Evolutionary conservation across 2,329 filamentous ascomycete species (phyloP).

Genomic region (Ilyonectria mors-panacis): DNA sequence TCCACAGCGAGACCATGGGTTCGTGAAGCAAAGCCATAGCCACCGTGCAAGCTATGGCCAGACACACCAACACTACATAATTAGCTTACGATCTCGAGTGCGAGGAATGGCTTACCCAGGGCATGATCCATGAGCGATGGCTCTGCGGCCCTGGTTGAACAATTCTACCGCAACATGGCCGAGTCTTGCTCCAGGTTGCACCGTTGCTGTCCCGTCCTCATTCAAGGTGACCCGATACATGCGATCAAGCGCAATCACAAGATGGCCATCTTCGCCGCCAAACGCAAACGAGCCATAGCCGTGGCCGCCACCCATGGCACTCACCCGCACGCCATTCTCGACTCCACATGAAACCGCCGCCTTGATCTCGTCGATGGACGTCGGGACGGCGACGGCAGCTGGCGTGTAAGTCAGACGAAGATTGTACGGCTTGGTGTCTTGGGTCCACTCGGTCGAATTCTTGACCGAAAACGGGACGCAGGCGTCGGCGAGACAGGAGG

Average conservation of each 20-base stretch:
- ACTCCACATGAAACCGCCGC: slow-evolving; percentile 62
- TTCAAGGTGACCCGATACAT: slow-evolving; percentile 53
- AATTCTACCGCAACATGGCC: slow-evolving; percentile 62
- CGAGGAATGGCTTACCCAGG: slow-evolving; percentile 58
- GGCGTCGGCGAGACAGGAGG: slow-evolving; percentile 45
- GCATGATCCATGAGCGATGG: slow-evolving; percentile 67
- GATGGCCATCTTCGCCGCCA: slow-evolving; percentile 58
- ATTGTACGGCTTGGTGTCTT: slow-evolving; percentile 53
- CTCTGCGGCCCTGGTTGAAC: slow-evolving; percentile 55
- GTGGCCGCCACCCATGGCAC: slow-evolving; percentile 67
- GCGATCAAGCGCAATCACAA: slow-evolving; percentile 58
- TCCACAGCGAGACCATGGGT: slow-evolving; percentile 49
- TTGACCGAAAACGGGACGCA: slow-evolving; percentile 38
- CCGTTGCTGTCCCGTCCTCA: slow-evolving; percentile 36
- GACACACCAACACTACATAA: slow-evolving; percentile 45
- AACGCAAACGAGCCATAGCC: slow-evolving; percentile 66
- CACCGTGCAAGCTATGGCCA: slow-evolving; percentile 49
- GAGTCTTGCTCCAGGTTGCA: slow-evolving; percentile 64
- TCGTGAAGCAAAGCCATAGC: slow-evolving; percentile 51
- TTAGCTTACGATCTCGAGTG: neutral
- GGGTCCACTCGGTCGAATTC: slow-evolving; percentile 49
- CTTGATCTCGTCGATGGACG: slow-evolving; percentile 57
- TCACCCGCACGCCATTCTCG: slow-evolving; percentile 60
- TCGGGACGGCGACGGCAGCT: slow-evolving; percentile 50
- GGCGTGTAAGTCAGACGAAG: slow-evolving; percentile 52